Base-by-base conservation (phyloP, 306 rosid species). In the Macrotyloma uniflorum region DNA sequence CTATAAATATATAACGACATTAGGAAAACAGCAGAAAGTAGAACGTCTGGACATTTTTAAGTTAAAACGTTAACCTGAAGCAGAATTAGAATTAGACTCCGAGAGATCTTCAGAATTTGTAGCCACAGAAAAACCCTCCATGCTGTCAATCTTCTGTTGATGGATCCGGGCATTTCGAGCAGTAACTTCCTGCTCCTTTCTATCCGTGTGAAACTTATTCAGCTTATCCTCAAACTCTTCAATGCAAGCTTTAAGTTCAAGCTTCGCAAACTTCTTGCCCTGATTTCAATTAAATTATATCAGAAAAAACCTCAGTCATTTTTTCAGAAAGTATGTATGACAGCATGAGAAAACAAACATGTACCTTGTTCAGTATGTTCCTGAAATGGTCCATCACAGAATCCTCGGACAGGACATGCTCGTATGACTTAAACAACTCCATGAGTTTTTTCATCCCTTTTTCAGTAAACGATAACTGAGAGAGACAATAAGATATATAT, bases 171-270 rank as follows among this genome's bases (percentile, higher is more conserved):
- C 98, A 82, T 90, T 90, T 85, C 87, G 88, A 58, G 97, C 90
- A 47, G 95, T 90, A 62, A 28, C 81, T 87, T 92, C 97, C 74
- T 88, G 98, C 46, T 95, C 97, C 83, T 95, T 95, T 83, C 87
- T 90, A 74, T 92, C 97, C 84, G 35, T 6, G 67, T 94, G 98
- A 72, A 89, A 86, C 86, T 89, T 92, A 58, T 87, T 89, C 58
- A 95, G 83, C 83, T 90, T 92, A 40, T 95, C 98, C 89, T 95
- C 98, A 80, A 95, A 95, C 85, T 95, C 98, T 80, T 92, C 98
- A 36, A 95, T 78, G 84, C 89, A 90, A 55, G 77, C 65, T 80
- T 89, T 95, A 14, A 92, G 89, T 85, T 95, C 98, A 49, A 87
- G 83, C 84, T 95, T 95, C 75, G 97, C 97, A 84, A 92, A 95